phyloP scores from a whole-genome alignment of 345 rosid genomes.

The Laguncularia racemosa region DNA sequence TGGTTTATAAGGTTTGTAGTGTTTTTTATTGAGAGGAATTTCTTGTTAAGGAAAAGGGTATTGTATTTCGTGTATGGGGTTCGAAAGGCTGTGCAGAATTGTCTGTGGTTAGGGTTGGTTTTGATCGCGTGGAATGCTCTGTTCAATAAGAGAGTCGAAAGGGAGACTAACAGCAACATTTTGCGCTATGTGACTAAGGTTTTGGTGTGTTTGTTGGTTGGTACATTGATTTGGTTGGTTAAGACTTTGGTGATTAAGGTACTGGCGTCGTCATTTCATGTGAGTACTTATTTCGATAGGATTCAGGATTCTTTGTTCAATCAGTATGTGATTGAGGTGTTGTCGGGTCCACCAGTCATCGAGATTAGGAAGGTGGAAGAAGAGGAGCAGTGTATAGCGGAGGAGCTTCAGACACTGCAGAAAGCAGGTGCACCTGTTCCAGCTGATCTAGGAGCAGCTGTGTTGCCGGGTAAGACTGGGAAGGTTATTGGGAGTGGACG shows the following conservation, averaged over 20 bases:
- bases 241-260: slow-evolving; percentile 83
- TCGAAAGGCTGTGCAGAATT: slow-evolving; percentile 71
- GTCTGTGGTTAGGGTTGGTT: slow-evolving; percentile 83
- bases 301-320: slow-evolving; percentile 81
- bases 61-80: slow-evolving; percentile 86
- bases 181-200: slow-evolving; percentile 53
- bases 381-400: slow-evolving; percentile 38
- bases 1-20: slow-evolving; percentile 67
- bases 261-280: slow-evolving; percentile 86
- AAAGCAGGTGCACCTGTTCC: slow-evolving; percentile 40
- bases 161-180: slow-evolving; percentile 22
- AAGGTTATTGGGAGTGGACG: slow-evolving; percentile 33
- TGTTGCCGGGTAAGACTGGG: slow-evolving; percentile 19
- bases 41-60: slow-evolving; percentile 64
- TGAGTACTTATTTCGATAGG: slow-evolving; percentile 85
- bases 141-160: slow-evolving; percentile 56
- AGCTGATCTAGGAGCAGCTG: slow-evolving; percentile 25
- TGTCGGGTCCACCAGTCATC: slow-evolving; percentile 67
- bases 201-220: slow-evolving; percentile 62
- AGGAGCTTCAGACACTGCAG: slow-evolving; percentile 32
- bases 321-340: slow-evolving; percentile 70
- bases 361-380: slow-evolving; percentile 42
- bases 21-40: slow-evolving; percentile 64
- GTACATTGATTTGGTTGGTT: slow-evolving; percentile 64
- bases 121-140: slow-evolving; percentile 71